Conservation (phyloP, 805 yeast genomes). For the Lachancea lanzarotensis region DNA sequence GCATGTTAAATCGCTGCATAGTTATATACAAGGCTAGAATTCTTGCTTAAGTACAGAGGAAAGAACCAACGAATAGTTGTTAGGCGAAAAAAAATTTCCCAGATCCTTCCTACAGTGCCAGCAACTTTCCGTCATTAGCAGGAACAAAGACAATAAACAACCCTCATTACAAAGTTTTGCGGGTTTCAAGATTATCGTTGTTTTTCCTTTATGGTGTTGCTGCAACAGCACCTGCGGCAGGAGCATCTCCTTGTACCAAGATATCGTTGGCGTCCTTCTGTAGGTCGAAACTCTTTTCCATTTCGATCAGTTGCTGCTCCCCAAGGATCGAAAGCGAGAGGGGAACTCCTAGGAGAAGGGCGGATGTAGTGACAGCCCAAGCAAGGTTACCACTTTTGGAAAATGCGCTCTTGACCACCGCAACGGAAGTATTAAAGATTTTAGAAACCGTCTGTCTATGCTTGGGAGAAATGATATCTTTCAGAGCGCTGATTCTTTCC, state of each 20-base stretch:
- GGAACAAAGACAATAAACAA: background rate
- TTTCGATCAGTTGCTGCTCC: slow-evolving; percentile 88
- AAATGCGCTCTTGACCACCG: slow-evolving; percentile 42
- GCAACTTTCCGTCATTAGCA: background rate
- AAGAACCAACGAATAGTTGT: background rate
- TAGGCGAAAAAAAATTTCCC: background rate
- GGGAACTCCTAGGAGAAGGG: slow-evolving; percentile 87
- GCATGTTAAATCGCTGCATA: slow-evolving; percentile 5
- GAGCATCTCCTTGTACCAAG: slow-evolving; percentile 54
- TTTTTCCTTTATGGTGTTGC: background rate
- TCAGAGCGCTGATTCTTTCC: slow-evolving; percentile 87
- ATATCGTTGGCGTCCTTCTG: slow-evolving; percentile 74
- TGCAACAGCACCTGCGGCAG: slow-evolving; percentile 31
- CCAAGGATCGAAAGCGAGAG: slow-evolving; percentile 80
- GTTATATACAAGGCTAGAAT: slow-evolving; percentile 9
- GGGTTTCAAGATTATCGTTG: background rate
- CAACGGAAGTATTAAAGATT: slow-evolving; percentile 30
- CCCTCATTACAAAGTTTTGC: background rate
- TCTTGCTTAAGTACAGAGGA: background rate
- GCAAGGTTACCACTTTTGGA: slow-evolving; percentile 65
- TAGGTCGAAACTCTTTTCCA: slow-evolving; percentile 84
- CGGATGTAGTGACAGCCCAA: slow-evolving; percentile 82
- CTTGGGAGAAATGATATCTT: slow-evolving; percentile 84
- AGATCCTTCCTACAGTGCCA: background rate
- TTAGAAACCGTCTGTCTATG: slow-evolving; percentile 52